Evolutionary conservation across 1,284 basidiomycete genomes (phyloP), one percentile per base, ranked within the genome.

Genomic region (Boletellus dicymbophilus): DNA sequence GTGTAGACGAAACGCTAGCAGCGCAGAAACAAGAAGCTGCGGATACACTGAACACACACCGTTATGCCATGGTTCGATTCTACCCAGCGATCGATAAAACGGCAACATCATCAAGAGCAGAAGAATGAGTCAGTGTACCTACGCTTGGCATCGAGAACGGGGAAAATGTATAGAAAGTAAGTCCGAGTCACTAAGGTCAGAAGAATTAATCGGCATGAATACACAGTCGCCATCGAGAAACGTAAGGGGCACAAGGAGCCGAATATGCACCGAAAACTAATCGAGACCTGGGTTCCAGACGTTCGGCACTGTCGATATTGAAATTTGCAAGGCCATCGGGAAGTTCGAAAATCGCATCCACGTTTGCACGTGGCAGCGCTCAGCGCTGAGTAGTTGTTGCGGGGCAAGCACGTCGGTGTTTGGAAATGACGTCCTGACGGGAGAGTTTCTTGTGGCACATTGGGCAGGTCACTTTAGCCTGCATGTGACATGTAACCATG

Each of bases 401-500:
- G 18, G 63, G 63, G 27, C 61, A 63, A 26, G 60, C 51, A 15
- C 63, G 65, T 30, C 49, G 61, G 22, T 63, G 61, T 31, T 67
- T 67, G 46, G 59, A 54, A 45, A 63, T 58, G 15, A 63, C 61
- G 28, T 63, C 65, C 26, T 54, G 59, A 25, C 61, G 61, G 25
- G 65, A 63, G 33, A 63, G 25, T 37, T 66, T 63, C 42, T 63
- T 67, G 44, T 31, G 64, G 51, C 65, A 63, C 56, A 57, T 54
- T 2, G 61, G 61, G 34, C 61, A 63, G 4, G 61, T 62, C 34
- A 67, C 61, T 37, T 67, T 63, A 2, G 61, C 59, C 42, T 62
- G 61, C 4, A 63, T 46, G 41, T 63, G 65, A 45, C 65, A 62
- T 9, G 62, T 58, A 22, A 63, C 65, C 57, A 62, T 46, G 28